phyloP scores from a whole-genome alignment of 441 rosid genomes.

The Erodium chrysanthum region DNA sequence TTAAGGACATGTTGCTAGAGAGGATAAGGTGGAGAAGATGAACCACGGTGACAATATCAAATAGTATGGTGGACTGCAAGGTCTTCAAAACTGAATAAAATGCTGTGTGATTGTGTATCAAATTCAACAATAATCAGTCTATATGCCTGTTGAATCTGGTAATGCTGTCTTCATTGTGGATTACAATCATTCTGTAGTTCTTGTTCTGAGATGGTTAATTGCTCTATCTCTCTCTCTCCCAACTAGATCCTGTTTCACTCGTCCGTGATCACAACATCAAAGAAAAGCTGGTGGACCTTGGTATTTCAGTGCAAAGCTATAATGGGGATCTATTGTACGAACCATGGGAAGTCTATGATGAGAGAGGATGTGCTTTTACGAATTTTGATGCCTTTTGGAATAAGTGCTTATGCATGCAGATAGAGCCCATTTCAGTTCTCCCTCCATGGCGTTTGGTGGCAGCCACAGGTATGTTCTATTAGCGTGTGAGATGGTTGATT shows the following conservation, averaged over 20 bases:
- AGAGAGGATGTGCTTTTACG: constrained; percentile 54
- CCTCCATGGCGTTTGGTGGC: constrained; percentile 86
- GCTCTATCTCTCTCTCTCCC: constrained; percentile 18
- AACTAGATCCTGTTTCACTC: constrained; percentile 81
- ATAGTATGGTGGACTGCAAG: neutral
- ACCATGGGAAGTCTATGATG: constrained; percentile 92
- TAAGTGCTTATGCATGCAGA: constrained; percentile 86
- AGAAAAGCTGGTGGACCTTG: constrained; percentile 58
- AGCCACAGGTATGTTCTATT: too few relatives aligned
- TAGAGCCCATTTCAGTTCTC: constrained; percentile 93
- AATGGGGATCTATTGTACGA: constrained; percentile 93
- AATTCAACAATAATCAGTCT: neutral
- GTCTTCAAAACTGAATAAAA: too few relatives aligned
- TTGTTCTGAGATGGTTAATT: neutral
- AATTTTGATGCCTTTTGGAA: constrained; percentile 85
- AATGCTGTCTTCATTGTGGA: neutral
- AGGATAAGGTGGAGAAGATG: neutral
- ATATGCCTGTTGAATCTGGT: neutral
- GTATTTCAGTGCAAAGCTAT: constrained; percentile 60
- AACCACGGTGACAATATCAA: neutral
- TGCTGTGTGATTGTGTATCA: too few relatives aligned
- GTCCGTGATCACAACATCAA: constrained; percentile 87
- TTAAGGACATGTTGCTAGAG: neutral
- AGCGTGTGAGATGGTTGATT: neutral
- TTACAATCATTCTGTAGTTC: neutral